Evolutionary conservation across 192 early-diverging fungal species (phyloP), one percentile per base, ranked within the genome.

Genomic region (Paraglomus brasilianum): DNA sequence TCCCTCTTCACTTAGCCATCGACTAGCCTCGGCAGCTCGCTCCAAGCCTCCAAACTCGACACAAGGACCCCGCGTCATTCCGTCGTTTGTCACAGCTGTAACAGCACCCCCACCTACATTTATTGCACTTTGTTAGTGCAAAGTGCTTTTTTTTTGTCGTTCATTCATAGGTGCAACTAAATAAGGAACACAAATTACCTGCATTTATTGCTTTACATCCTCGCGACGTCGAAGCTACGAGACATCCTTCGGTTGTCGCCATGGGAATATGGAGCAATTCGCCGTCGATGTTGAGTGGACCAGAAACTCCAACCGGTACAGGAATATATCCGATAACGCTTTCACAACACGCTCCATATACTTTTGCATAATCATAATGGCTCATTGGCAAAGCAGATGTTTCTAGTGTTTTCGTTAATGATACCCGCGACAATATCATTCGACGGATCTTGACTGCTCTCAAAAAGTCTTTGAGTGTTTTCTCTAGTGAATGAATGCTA

Each of bases 301-400:
- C 95, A 15, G 94, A 94, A 74, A 97, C 87, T 64, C 95, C 95
- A 6, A 97, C 87, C 3, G 95, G 95, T 45, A 97, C 75, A 6
- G 94, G 95, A 82, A 93, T 85, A 61, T 96, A 89, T 52, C 95
- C 95, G 71, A 97, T 88, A 8, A 97, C 95, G 78, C 96, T 97
- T 77, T 97, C 95, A 74, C 95, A 97, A 82, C 95, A 97, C 66
- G 89, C 86, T 14, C 95, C 95, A 72, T 89, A 85, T 5, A 97
- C 91, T 73, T 90, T 89, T 70, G 83, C 81, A 74, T 97, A 97
- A 78, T 93, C 91, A 74, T 95, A 97, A 76, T 91, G 85, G 51
- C 90, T 78, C 71, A 91, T 81, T 30, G 95, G 95, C 56, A 97
- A 79, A 11, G 79, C 74, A 53, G 87, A 87, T 2, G 69, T 51